Evolutionary conservation across 768 basidiomycete genomes (phyloP).

Genomic region (Agrocybe praecox): DNA sequence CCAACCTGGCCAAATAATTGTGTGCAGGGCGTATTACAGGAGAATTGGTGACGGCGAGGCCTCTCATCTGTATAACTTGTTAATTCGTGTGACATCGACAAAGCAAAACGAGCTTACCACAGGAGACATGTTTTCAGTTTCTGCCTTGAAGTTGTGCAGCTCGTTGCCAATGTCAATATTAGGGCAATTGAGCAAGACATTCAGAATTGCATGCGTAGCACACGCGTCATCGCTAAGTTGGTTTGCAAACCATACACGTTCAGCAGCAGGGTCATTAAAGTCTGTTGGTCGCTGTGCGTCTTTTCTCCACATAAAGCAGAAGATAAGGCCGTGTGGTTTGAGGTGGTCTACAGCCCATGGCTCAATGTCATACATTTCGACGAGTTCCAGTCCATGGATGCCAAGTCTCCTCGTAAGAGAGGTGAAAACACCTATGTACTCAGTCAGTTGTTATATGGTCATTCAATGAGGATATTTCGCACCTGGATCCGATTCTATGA

Average conservation of each 20-base stretch:
- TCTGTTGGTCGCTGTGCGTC: constrained; percentile 47
- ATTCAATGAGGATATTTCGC: constrained; percentile 6
- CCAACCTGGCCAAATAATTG: constrained; percentile 62
- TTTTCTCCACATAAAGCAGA: constrained; percentile 63
- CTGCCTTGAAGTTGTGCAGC: constrained; percentile 44
- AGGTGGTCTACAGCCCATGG: constrained; percentile 66
- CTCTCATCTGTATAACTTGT: constrained; percentile 52
- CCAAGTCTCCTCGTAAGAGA: constrained; percentile 57
- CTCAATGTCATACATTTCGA: constrained; percentile 65
- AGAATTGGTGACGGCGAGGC: constrained; percentile 62
- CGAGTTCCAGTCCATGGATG: constrained; percentile 50
- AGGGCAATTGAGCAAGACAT: constrained; percentile 60
- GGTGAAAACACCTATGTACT: constrained; percentile 64
- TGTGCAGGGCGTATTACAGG: constrained; percentile 55
- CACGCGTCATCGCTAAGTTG: constrained; percentile 70
- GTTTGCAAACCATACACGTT: constrained; percentile 68
- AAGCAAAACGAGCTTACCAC: constrained; percentile 41
- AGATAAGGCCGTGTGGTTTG: constrained; percentile 58
- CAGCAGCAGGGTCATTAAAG: constrained; percentile 55
- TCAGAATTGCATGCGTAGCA: constrained; percentile 63
- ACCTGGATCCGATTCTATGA: constrained; percentile 61
- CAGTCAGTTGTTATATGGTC: no score
- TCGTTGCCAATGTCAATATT: constrained; percentile 49
- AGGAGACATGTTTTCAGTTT: constrained; percentile 59
- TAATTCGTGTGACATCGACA: not conserved